Base-by-base conservation (phyloP, 2,329 filamentous ascomycete genomes). In the Beauveria sp. region DNA sequence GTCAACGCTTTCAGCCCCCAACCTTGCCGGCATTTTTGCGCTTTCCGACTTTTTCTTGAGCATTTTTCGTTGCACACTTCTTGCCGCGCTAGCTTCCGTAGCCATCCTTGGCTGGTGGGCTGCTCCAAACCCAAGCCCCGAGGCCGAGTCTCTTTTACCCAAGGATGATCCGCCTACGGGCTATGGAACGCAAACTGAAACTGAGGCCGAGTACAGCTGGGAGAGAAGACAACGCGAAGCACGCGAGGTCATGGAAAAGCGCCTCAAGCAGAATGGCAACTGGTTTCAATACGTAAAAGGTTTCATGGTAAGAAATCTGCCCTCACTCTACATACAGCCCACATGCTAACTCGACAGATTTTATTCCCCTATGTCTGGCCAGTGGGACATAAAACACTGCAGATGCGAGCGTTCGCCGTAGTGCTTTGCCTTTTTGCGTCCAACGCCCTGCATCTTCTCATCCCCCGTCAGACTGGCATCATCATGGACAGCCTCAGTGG, bases 351-450 rank as follows among this genome's bases (percentile, higher is more conserved):
- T 40, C 28, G n/a, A 16, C 61, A 87, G 84, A 75, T 93, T 41
- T 88, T 96, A 70, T 77, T 92, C 30, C 90, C 90, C 0, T 90
- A 91, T 68, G 78, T 96, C 22, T 92, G 89, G 84, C 91, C 92
- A 1, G 81, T 84, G 56, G 81, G 86, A 47, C 83, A 88, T 67
- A 80, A 78, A 58, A 72, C 75, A 16, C 80, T 94, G 20, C 90
- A 94, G 70, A 71, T 89, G 20, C 86, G 86, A 59, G 83, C 89
- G 22, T 75, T 82, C 12, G 77, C 89, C 4, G 86, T 94, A 50
- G 81, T 82, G 0, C 48, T 89, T 1, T 89, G 89, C 66, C 77
- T 94, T 24, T 71, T 92, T n/a, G 76, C 80, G 56, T 83, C 86
- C 60, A 91, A 92, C 65, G 83, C 83, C 5, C 77, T 96, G 55